phyloP scores from a whole-genome alignment of 148 eudicot species.

The Chenopodium album region DNA sequence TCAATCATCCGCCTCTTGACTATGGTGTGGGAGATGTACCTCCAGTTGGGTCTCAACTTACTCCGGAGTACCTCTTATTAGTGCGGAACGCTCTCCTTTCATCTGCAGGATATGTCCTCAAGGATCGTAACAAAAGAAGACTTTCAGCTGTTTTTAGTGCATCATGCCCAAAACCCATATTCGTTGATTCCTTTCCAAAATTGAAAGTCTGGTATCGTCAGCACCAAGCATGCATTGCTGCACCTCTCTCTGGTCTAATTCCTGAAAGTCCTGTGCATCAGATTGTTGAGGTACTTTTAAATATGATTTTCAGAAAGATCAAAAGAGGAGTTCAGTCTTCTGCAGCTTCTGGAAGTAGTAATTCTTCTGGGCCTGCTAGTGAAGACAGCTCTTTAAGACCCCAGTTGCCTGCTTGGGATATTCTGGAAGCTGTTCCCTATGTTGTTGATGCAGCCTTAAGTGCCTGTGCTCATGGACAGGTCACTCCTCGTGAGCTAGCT shows the following conservation, averaged over 20 bases:
- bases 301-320: slow-evolving; percentile 81
- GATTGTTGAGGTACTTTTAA: slow-evolving; percentile 75
- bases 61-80: slow-evolving; percentile 82
- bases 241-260: slow-evolving; percentile 81
- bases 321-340: slow-evolving; percentile 52
- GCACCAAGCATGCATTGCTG: slow-evolving; percentile 89
- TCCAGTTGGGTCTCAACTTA: slow-evolving; percentile 90
- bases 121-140: slow-evolving; percentile 52
- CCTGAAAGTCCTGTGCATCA: slow-evolving; percentile 79
- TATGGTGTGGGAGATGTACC: slow-evolving; percentile 91
- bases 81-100: slow-evolving; percentile 72
- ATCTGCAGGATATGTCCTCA: slow-evolving; percentile 53
- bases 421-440: slow-evolving; percentile 94
- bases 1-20: slow-evolving; percentile 88
- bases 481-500: slow-evolving; percentile 94
- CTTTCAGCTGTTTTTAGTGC: slow-evolving; percentile 57
- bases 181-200: slow-evolving; percentile 84
- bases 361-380: slow-evolving; percentile 64
- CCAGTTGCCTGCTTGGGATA: slow-evolving; percentile 93
- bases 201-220: slow-evolving; percentile 87
- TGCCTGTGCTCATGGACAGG: slow-evolving; percentile 89
- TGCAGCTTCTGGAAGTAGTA: slow-evolving; percentile 80
- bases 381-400: slow-evolving; percentile 66
- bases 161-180: slow-evolving; percentile 66
- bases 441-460: slow-evolving; percentile 96